A percentile compares a stretch with the other conserved stretches of the same genome.
Conservation (phyloP, 202 grass and related monocot genomes). For the Sporobolus alterniflorus region DNA sequence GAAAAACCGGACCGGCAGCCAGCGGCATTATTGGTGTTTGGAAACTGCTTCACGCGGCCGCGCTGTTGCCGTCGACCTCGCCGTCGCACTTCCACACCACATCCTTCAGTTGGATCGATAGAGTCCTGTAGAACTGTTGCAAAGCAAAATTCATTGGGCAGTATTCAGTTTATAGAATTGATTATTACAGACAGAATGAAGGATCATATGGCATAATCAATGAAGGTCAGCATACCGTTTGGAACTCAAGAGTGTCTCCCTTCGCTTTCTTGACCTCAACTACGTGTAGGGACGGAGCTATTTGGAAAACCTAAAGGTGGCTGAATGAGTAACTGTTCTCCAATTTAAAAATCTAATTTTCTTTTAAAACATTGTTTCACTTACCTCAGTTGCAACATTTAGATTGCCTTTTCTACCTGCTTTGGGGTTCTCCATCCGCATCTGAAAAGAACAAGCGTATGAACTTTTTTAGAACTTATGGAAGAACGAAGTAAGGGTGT, state of each 20-base stretch:
- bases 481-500: not conserved
- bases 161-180: not conserved
- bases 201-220: not conserved
- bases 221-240: slow-evolving; percentile 67
- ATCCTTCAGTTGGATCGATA: slow-evolving; percentile 81
- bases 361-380: not conserved
- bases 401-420: slow-evolving; percentile 97
- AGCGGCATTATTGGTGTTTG: not conserved
- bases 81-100: slow-evolving; percentile 94
- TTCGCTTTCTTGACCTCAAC: slow-evolving; percentile 88
- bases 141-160: not conserved
- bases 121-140: slow-evolving; percentile 86
- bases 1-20: slow-evolving; percentile 1
- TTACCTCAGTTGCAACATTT: slow-evolving; percentile 94
- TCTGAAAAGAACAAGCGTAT: slow-evolving; percentile 52
- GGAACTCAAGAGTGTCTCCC: slow-evolving; percentile 94
- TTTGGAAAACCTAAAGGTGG: slow-evolving; percentile 78
- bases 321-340: not conserved
- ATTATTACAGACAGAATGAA: not conserved
- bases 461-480: slow-evolving; percentile 19
- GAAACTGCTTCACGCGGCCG: slow-evolving; percentile 31
- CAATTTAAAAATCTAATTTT: too few species aligned
- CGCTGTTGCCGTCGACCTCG: slow-evolving; percentile 49
- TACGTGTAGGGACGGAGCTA: slow-evolving; percentile 84
- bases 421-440: slow-evolving; percentile 84